Evolutionary conservation across 2,329 filamentous ascomycete species (phyloP).

Genomic region (Ascochyta clinopodiicola): DNA sequence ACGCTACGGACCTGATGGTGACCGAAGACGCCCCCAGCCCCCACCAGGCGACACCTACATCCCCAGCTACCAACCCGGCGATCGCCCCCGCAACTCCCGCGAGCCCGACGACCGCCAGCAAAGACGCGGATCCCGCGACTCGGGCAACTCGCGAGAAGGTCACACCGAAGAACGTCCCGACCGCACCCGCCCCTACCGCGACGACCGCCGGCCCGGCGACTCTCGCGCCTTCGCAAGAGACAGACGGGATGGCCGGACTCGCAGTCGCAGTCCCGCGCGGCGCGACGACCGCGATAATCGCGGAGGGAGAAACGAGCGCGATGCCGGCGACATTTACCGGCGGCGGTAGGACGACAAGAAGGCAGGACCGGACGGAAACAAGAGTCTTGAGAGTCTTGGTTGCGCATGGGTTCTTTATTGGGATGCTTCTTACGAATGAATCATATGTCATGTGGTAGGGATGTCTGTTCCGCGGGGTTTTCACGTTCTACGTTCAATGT

Average conservation of each 20-base stretch:
- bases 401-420: too few relatives aligned
- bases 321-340: constrained; percentile 36
- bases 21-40: constrained; percentile 30
- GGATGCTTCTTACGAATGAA: not conserved
- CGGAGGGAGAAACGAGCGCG: constrained; percentile 25
- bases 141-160: constrained; percentile 45
- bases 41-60: constrained; percentile 53
- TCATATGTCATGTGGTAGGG: constrained; percentile 6
- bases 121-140: constrained; percentile 43
- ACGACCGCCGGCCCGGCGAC: constrained; percentile 13
- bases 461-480: not conserved
- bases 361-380: too few relatives aligned
- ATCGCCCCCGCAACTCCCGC: constrained; percentile 37
- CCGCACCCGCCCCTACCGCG: constrained; percentile 35
- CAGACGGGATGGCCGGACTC: constrained; percentile 40
- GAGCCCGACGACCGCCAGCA: constrained; percentile 44
- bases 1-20: constrained; percentile 38
- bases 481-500: too few relatives aligned
- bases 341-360: constrained; percentile 20
- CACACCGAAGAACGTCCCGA: constrained; percentile 37
- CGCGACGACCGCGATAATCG: constrained; percentile 33
- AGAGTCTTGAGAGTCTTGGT: not conserved
- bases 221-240: constrained; percentile 19
- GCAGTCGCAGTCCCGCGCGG: constrained; percentile 46
- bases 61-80: constrained; percentile 50